Evolutionary conservation across 2,329 filamentous ascomycete genomes (phyloP).

Genomic region (Aspergillus chevalieri): DNA sequence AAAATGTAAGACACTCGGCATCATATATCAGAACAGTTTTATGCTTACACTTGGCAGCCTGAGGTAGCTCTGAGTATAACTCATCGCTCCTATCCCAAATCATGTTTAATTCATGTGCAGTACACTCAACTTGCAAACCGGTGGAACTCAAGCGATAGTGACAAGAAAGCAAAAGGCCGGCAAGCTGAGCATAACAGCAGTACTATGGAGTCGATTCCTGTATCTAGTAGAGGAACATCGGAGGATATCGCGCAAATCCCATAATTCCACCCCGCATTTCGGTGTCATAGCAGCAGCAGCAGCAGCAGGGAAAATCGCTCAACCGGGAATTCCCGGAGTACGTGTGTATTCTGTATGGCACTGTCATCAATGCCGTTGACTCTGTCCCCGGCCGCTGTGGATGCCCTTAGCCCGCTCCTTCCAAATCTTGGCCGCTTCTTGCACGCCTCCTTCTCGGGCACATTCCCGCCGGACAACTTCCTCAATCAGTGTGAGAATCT

Average conservation of each 20-base stretch:
- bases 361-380: constrained; percentile 9
- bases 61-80: background rate
- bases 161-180: background rate
- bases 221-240: background rate
- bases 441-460: constrained; percentile 38
- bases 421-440: constrained; percentile 45
- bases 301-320: background rate
- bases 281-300: background rate
- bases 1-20: background rate
- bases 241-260: background rate
- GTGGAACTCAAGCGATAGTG: background rate
- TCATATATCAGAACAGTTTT: background rate
- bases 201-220: background rate
- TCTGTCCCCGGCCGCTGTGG: constrained; percentile 39
- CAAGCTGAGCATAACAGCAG: background rate
- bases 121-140: background rate
- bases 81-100: background rate
- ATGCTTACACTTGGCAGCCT: background rate
- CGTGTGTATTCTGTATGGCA: background rate
- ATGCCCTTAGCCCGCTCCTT: constrained; percentile 46
- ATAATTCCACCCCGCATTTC: background rate
- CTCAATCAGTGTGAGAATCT: constrained; percentile 55
- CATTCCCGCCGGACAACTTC: constrained; percentile 56
- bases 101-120: background rate
- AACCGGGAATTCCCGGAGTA: background rate